A percentile compares a stretch with the other conserved stretches of the same genome.
phyloP scores from a whole-genome alignment of 345 rosid genomes.

The Microcos paniculata region DNA sequence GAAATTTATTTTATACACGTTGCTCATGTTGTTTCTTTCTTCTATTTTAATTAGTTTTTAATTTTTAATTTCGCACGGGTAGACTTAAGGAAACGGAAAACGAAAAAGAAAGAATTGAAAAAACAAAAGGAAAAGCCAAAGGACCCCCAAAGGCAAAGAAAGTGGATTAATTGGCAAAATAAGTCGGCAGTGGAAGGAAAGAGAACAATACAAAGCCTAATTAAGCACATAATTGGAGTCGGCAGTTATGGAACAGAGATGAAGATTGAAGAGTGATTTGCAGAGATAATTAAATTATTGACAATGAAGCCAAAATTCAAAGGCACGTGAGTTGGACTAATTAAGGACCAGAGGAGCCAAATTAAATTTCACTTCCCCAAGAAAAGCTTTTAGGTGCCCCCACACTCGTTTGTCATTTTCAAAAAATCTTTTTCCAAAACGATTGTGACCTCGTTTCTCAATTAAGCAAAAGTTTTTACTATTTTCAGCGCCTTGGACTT shows the following conservation, averaged over 20 bases:
- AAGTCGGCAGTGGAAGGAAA: background rate
- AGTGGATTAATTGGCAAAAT: background rate
- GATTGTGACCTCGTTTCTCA: background rate
- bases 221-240: slow-evolving; percentile 4
- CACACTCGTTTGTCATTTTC: background rate
- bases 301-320: background rate
- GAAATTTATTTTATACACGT: too few species aligned
- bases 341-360: background rate
- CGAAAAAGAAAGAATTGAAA: too few species aligned
- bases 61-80: too few species aligned
- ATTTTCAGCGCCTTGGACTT: background rate
- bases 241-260: background rate
- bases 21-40: too few species aligned
- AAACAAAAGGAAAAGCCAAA: too few species aligned
- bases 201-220: too few species aligned
- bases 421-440: background rate
- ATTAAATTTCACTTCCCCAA: background rate
- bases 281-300: background rate
- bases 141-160: too few species aligned
- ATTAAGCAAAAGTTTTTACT: background rate
- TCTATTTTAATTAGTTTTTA: too few species aligned
- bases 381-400: background rate
- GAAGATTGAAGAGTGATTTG: too few species aligned
- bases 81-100: too few species aligned
- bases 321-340: slow-evolving; percentile 12